Base-by-base conservation (phyloP, 2,329 filamentous ascomycete genomes). In the Venturia aucupariae region DNA sequence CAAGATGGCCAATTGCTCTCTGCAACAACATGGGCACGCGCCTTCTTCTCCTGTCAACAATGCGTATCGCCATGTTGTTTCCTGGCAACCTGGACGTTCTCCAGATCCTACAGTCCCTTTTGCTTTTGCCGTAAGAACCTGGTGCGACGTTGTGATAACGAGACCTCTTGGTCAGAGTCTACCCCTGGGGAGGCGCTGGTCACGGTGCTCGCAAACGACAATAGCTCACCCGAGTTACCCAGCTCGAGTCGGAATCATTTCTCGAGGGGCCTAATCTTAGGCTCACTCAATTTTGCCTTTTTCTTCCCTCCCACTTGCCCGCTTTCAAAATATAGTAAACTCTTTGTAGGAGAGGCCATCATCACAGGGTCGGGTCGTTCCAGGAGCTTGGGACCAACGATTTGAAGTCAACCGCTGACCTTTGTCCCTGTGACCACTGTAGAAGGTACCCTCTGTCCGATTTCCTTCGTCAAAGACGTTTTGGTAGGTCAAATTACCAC, bases 401-500 rank as follows among this genome's bases (percentile, higher is more conserved):
- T n/a, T 41, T 41, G 39, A 38, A 60, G 35, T 19, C 15, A 22
- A 41, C 11, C 13, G 48, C 62, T 64, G 22, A 64, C 48, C n/a
- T 10, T 30, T 46, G 54, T 44, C 60, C 57, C 27, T 61, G 64
- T 38, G 30, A 42, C 46, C 51, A n/a, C 24, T 35, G 35, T 69
- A 92, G 89, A 92, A 82, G 89, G 90, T 67, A 92, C 90, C 61
- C 86, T 92, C 68, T 92, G 89, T 75, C 88, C 88, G 70, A 91
- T 92, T 74, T 90, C 87, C 70, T 92, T 92, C 76, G 90, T 92
- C 76, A 90, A 90, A 78, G 87, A 92, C 74, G 85, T 90, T 68
- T 79, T 92, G 78, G 90, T 92, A 85, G 84, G 88, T 78, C 19
- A 19, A 38, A 2, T 22, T 22, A 15, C 24, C 11, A 30, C n/a